Conservation (phyloP, 768 basidiomycete species). For the Mycena filopes region DNA sequence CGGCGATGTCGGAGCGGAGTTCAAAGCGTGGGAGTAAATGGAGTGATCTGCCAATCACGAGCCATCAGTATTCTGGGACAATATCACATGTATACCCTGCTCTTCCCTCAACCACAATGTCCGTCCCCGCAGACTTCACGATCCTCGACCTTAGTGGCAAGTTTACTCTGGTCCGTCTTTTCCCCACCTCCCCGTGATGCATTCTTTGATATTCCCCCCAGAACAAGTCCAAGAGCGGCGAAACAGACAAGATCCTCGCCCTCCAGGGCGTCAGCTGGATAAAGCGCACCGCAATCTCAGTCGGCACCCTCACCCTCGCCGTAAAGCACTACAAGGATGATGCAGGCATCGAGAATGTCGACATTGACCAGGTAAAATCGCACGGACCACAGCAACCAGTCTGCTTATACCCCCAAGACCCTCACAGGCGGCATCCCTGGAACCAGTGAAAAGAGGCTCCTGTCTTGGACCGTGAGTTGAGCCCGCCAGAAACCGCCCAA, state of each 20-base stretch:
- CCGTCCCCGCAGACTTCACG: slow-evolving; percentile 68
- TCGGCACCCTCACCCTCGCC: slow-evolving; percentile 66
- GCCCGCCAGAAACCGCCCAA: no score
- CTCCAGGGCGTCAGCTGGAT: slow-evolving; percentile 82
- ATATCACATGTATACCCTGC: no score
- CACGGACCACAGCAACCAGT: neutral
- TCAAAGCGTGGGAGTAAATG: no score
- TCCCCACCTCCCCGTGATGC: neutral
- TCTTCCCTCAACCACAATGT: slow-evolving; percentile 56
- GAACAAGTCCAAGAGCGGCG: slow-evolving; percentile 77
- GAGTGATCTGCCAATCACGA: no score
- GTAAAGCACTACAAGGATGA: slow-evolving; percentile 76
- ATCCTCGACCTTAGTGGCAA: slow-evolving; percentile 71
- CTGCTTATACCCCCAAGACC: slow-evolving; percentile 47
- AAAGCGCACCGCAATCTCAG: slow-evolving; percentile 68
- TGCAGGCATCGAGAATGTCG: slow-evolving; percentile 69
- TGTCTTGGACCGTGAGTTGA: slow-evolving; percentile 72
- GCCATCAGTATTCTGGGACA: no score
- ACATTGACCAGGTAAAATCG: slow-evolving; percentile 61
- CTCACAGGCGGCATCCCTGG: slow-evolving; percentile 71
- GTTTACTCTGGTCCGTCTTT: slow-evolving; percentile 64
- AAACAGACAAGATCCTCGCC: slow-evolving; percentile 68
- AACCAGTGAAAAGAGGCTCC: slow-evolving; percentile 63
- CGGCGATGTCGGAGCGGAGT: no score
- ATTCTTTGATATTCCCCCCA: slow-evolving; percentile 37